A percentile compares a stretch with the other conserved stretches of the same genome.
Evolutionary conservation across 2,329 filamentous ascomycete species (phyloP).

Genomic region (Dothiorella sarmentorum): DNA sequence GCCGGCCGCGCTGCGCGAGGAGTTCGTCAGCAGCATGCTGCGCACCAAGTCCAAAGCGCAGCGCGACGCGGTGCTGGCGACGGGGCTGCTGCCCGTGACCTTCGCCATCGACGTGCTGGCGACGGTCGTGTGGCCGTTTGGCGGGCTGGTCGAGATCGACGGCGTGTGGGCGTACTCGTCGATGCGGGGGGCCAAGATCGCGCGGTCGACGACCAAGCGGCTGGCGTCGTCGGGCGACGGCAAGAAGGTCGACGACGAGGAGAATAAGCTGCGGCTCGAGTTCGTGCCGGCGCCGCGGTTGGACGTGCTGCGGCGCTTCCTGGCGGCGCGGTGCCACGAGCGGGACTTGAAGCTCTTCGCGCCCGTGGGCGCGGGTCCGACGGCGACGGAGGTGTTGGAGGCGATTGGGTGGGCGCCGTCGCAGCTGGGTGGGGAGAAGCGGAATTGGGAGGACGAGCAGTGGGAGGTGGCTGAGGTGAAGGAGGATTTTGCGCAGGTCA

Average conservation of each 20-base stretch:
- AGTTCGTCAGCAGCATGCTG: slow-evolving; percentile 43
- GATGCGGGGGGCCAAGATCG: slow-evolving; percentile 44
- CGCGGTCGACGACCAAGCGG: slow-evolving; percentile 39
- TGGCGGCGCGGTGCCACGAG: slow-evolving; percentile 39
- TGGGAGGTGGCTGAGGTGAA: slow-evolving; percentile 43
- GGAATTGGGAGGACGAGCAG: slow-evolving; percentile 45
- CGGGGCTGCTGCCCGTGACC: slow-evolving; percentile 36
- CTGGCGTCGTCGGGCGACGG: slow-evolving; percentile 24
- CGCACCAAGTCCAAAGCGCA: slow-evolving; percentile 42
- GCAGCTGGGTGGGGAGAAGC: slow-evolving; percentile 25
- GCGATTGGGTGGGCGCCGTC: slow-evolving; percentile 45
- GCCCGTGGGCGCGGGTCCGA: slow-evolving; percentile 27
- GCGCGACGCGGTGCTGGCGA: slow-evolving; percentile 42
- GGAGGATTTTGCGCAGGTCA: slow-evolving; percentile 38
- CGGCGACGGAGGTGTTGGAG: slow-evolving; percentile 40
- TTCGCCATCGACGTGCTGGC: slow-evolving; percentile 36
- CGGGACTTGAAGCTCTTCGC: slow-evolving; percentile 35
- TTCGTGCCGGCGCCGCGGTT: slow-evolving; percentile 38
- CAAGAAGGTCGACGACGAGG: slow-evolving; percentile 18
- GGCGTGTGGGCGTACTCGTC: slow-evolving; percentile 39
- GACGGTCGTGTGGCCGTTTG: slow-evolving; percentile 37
- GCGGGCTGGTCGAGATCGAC: slow-evolving; percentile 36
- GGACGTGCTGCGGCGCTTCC: slow-evolving; percentile 37
- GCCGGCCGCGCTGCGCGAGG: slow-evolving; percentile 35
- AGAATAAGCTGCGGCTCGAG: slow-evolving; percentile 33